phyloP scores from a whole-genome alignment of 129 eudicot genomes.

The Lonicera japonica region DNA sequence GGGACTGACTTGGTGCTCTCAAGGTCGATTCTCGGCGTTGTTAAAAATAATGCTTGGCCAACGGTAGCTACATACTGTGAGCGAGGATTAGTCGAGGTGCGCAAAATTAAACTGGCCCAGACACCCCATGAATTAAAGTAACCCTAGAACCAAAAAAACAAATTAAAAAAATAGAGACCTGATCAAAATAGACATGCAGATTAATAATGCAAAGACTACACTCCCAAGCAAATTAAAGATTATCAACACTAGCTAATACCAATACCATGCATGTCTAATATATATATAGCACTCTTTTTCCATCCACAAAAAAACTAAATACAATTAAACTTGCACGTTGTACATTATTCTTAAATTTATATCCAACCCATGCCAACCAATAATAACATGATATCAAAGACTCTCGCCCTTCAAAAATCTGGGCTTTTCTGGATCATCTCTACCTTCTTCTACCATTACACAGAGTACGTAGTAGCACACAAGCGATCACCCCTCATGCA shows the following conservation, averaged over 20 bases:
- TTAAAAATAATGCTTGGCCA: too few species aligned
- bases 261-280: neutral
- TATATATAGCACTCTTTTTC: neutral
- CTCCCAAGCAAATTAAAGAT: neutral
- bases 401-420: slow-evolving; percentile 21
- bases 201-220: too few species aligned
- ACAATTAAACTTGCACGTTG: slow-evolving; percentile 16
- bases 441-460: slow-evolving; percentile 19
- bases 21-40: too few species aligned
- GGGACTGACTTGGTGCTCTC: too few species aligned
- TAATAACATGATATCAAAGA: slow-evolving; percentile 14
- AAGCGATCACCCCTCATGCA: neutral
- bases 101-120: too few species aligned
- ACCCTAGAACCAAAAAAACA: too few species aligned
- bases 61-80: too few species aligned
- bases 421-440: slow-evolving; percentile 23
- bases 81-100: too few species aligned
- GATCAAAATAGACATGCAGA: too few species aligned
- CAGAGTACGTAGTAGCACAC: neutral
- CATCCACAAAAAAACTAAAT: slow-evolving; percentile 22
- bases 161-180: too few species aligned
- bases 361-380: slow-evolving; percentile 33
- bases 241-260: neutral
- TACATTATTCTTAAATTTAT: slow-evolving; percentile 31
- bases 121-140: too few species aligned